Conservation (phyloP, 2,329 filamentous ascomycete genomes). For the Intubia oerlemansii region DNA sequence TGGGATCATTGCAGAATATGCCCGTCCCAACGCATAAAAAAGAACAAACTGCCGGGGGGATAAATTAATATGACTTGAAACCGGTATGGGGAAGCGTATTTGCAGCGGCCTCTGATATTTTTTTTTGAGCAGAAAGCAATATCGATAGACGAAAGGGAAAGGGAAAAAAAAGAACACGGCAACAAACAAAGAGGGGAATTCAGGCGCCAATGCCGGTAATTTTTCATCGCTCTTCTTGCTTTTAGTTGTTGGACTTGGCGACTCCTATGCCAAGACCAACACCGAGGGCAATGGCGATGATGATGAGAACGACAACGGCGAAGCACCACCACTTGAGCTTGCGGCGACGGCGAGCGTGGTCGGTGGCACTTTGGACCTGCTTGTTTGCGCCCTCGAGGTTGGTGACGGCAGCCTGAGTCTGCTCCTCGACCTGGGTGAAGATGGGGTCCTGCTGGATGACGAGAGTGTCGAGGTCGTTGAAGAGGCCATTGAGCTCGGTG, state of each 20-base stretch:
- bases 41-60: too few species aligned
- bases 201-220: too few species aligned
- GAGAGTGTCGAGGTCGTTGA: conserved; percentile 52
- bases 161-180: background rate
- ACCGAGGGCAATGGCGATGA: conserved; percentile 30
- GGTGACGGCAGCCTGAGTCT: conserved; percentile 41
- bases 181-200: background rate
- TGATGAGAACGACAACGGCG: conserved; percentile 34
- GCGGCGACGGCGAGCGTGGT: conserved; percentile 41
- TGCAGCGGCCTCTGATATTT: too few species aligned
- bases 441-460: conserved; percentile 51
- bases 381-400: conserved; percentile 49
- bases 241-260: conserved; percentile 3
- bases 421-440: conserved; percentile 36
- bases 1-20: too few species aligned
- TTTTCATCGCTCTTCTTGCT: background rate
- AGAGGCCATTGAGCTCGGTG: conserved; percentile 45
- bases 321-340: conserved; percentile 72
- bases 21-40: too few species aligned
- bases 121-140: too few species aligned
- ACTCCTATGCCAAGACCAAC: conserved; percentile 31
- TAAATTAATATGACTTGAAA: too few species aligned
- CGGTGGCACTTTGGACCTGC: conserved; percentile 47
- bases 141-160: too few species aligned
- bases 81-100: too few species aligned